Conservation (phyloP, 371 early-diverging fungal species). For the Choanephora cucurbitarum region DNA sequence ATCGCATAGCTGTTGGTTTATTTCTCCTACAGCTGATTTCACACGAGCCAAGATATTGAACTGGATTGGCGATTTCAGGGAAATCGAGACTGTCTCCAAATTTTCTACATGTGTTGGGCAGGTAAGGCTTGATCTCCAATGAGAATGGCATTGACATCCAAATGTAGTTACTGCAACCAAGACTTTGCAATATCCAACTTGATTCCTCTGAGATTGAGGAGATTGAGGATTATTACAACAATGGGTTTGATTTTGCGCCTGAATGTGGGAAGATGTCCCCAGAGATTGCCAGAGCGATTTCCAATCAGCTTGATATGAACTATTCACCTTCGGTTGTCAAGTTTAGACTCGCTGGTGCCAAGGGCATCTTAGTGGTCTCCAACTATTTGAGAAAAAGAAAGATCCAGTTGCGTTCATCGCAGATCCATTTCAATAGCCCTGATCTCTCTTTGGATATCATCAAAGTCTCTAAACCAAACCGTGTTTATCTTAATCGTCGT, state of each 20-base stretch:
- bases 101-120: conserved; percentile 70
- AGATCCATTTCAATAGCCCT: conserved; percentile 61
- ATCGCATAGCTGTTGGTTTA: conserved; percentile 77
- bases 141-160: no score
- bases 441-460: conserved; percentile 57
- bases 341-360: conserved; percentile 74
- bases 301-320: conserved; percentile 29
- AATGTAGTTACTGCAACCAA: conserved; percentile 2
- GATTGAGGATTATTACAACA: conserved; percentile 56
- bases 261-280: conserved; percentile 73
- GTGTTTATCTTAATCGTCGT: conserved; percentile 65
- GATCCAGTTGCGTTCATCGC: conserved; percentile 59
- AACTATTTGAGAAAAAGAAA: conserved; percentile 25
- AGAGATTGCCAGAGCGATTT: conserved; percentile 43
- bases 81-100: conserved; percentile 60
- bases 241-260: conserved; percentile 61
- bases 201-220: conserved; percentile 29
- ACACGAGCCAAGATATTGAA: conserved; percentile 51
- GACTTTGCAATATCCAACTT: conserved; percentile 9
- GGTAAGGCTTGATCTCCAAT: conserved; percentile 13
- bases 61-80: conserved; percentile 71
- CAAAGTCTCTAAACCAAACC: conserved; percentile 37
- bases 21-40: conserved; percentile 33
- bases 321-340: conserved; percentile 72
- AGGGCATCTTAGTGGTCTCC: conserved; percentile 61